Percentiles rank a stretch among this genome's conserved stretches.
Evolutionary conservation across 2,329 filamentous ascomycete genomes (phyloP).

Genomic region (Fusarium sp.): DNA sequence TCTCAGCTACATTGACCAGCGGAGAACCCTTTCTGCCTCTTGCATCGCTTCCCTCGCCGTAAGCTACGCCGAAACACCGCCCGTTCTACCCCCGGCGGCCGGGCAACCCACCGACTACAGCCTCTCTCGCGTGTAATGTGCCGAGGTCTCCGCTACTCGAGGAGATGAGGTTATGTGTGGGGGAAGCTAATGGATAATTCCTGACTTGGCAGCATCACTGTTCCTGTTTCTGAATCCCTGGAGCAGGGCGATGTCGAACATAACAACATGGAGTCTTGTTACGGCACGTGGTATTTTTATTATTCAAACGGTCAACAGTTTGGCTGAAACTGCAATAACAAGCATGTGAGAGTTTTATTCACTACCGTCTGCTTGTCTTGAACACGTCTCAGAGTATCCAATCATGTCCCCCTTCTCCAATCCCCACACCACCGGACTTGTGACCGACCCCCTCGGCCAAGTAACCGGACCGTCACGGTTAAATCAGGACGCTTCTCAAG

Average conservation of each 20-base stretch:
- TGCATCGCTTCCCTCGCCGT: slow-evolving; percentile 33
- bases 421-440: slow-evolving; percentile 36
- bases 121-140: slow-evolving; percentile 32
- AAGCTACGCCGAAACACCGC: slow-evolving; percentile 45
- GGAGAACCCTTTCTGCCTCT: not conserved
- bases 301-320: not conserved
- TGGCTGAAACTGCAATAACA: not conserved
- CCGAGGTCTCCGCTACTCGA: slow-evolving; percentile 44
- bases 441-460: slow-evolving; percentile 36
- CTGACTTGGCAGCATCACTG: slow-evolving; percentile 11
- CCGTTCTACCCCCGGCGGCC: slow-evolving; percentile 30
- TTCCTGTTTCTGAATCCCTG: slow-evolving; percentile 27
- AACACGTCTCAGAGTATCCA: slow-evolving; percentile 5
- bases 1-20: not conserved
- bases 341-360: slow-evolving; percentile 33
- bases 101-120: slow-evolving; percentile 41
- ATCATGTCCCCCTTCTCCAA: slow-evolving; percentile 31
- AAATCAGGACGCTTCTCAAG: not conserved
- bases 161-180: slow-evolving; percentile 32
- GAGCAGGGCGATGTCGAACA: not conserved
- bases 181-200: slow-evolving; percentile 16
- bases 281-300: slow-evolving; percentile 11
- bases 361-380: slow-evolving; percentile 4
- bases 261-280: not conserved
- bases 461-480: slow-evolving; percentile 17